Evolutionary conservation across 306 rosid species (phyloP).

Genomic region (Ochetophila trinervis): DNA sequence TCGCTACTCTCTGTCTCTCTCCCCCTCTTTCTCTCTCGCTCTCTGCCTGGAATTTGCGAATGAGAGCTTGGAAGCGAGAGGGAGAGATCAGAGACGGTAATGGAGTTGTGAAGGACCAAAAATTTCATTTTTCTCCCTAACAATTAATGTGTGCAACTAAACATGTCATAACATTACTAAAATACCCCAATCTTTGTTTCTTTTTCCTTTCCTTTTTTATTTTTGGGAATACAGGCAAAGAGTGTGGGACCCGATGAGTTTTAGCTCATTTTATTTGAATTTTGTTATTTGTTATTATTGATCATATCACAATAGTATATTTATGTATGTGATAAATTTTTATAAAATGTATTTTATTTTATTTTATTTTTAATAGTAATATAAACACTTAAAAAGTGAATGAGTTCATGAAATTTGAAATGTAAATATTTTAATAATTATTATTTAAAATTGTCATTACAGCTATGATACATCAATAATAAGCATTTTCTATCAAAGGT

Average conservation of each 20-base stretch:
- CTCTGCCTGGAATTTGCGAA: conserved; percentile 10
- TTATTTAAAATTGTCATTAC: too few relatives aligned
- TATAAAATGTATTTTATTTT: too few relatives aligned
- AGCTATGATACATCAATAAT: too few relatives aligned
- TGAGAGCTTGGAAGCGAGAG: not conserved
- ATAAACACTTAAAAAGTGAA: too few relatives aligned
- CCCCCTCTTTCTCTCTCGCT: conserved; percentile 16
- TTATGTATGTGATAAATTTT: too few relatives aligned
- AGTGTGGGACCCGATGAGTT: conserved; percentile 1
- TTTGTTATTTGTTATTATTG: too few relatives aligned
- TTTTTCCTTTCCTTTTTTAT: not conserved
- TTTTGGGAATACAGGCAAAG: not conserved
- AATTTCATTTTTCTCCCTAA: not conserved
- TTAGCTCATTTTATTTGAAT: too few relatives aligned
- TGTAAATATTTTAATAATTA: too few relatives aligned
- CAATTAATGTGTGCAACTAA: not conserved
- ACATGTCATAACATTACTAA: conserved; percentile 3
- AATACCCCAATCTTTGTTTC: conserved; percentile 13
- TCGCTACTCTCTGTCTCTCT: conserved; percentile 14
- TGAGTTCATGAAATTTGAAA: too few relatives aligned
- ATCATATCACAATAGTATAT: too few relatives aligned
- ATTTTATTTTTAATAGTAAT: too few relatives aligned
- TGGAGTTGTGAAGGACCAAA: not conserved
- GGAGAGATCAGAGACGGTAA: conserved; percentile 11
- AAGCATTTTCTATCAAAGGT: too few relatives aligned